Evolutionary conservation across 305 asterid species (phyloP).

Genomic region (Solanum hybrid): DNA sequence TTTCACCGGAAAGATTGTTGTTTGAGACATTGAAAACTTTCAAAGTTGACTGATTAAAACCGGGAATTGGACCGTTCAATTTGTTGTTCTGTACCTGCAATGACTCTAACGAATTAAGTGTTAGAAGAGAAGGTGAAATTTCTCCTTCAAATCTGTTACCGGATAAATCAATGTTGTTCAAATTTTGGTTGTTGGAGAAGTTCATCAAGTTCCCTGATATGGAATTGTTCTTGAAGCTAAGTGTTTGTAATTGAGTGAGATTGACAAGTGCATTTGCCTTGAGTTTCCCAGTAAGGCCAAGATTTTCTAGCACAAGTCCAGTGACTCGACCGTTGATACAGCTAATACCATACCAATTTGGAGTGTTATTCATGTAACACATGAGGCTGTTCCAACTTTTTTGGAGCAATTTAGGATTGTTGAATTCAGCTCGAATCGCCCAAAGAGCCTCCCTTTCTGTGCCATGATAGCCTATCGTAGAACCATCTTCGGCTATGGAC

Average conservation of each 20-base stretch:
- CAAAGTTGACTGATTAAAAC: slow-evolving; percentile 36
- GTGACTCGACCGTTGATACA: slow-evolving; percentile 53
- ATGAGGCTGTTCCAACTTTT: slow-evolving; percentile 42
- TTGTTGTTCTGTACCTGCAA: slow-evolving; percentile 48
- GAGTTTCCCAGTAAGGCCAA: slow-evolving; percentile 37
- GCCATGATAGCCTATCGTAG: slow-evolving; percentile 29
- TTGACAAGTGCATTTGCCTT: slow-evolving; percentile 27
- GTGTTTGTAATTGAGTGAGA: slow-evolving; percentile 33
- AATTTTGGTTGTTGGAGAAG: slow-evolving; percentile 29
- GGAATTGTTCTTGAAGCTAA: slow-evolving; percentile 57
- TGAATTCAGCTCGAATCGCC: slow-evolving; percentile 29
- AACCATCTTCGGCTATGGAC: slow-evolving; percentile 13
- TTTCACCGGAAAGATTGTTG: slow-evolving; percentile 43
- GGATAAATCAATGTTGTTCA: slow-evolving; percentile 38
- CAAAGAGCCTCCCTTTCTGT: slow-evolving; percentile 45
- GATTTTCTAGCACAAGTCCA: slow-evolving; percentile 33
- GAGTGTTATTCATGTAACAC: slow-evolving; percentile 39
- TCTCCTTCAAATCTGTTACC: slow-evolving; percentile 36
- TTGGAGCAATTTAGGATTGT: slow-evolving; percentile 24
- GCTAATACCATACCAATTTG: slow-evolving; percentile 49
- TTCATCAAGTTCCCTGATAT: slow-evolving; percentile 42
- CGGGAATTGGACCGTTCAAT: slow-evolving; percentile 35
- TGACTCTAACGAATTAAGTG: slow-evolving; percentile 30
- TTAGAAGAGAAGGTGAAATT: slow-evolving; percentile 35
- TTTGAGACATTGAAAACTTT: slow-evolving; percentile 40